Base-by-base conservation (phyloP, 2,329 filamentous ascomycete species). In the Aspergillus fructus region DNA sequence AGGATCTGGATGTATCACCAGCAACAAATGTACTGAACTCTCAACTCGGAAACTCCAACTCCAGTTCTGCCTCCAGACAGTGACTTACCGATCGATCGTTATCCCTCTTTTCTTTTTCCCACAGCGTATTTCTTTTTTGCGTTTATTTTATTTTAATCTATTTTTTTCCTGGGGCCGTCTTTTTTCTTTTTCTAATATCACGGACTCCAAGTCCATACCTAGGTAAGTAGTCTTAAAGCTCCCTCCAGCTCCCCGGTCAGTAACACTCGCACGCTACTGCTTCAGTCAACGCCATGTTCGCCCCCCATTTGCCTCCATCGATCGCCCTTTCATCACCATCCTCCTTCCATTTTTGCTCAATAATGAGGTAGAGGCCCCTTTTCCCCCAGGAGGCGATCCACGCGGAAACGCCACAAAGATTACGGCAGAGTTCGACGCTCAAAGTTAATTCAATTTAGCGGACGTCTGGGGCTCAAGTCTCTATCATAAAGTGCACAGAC, bases 401-500 rank as follows among this genome's bases (percentile, higher is more conserved):
- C 64, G 62, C 59, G 65, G 65, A 66, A 64, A 54, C 40, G 55
- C n/a, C 21, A 55, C 49, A 49, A 58, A 55, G 53, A 51, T 62
- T 64, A 61, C 65, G 59, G 56, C 59, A 65, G 43, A 66, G 61
- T 68, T 68, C 61, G 59, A 64, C 59, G 40, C 41, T 55, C 53
- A 43, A 50, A 43, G 51, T 52, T 58, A 54, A 49, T 53, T 47
- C 42, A 37, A 52, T 46, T 24, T 15, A 48, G 24, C 6, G 34
- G 24, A 45, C 45, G 33, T 45, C 33, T 42, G 42, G 49, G 52
- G 42, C 53, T 39, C 37, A 56, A 56, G 21, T 61, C 59, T 71
- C 68, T 72, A 70, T 73, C 70, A 74, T 66, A 73, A 70, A 65
- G 54, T 46, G 65, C 65, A 68, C 64, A 56, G 65, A 68, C 64